Percentiles rank a stretch among this genome's conserved stretches.
Evolutionary conservation across 768 basidiomycete species (phyloP).

Genomic region (Leccinum subgranulosum): DNA sequence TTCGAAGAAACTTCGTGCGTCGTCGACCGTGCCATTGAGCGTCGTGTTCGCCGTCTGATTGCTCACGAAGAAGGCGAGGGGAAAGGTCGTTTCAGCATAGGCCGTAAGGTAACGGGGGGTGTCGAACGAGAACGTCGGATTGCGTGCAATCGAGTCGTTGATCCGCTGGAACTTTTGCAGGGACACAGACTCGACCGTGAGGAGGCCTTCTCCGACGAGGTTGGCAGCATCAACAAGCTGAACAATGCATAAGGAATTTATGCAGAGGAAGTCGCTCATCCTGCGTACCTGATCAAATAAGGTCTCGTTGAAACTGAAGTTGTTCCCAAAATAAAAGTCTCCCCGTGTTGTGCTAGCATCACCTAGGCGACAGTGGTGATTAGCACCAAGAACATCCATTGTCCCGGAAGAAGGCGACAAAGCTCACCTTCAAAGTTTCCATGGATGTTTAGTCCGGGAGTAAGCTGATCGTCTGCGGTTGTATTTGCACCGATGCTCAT

Average conservation of each 20-base stretch:
- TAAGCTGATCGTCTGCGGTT: constrained; percentile 8
- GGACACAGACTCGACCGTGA: constrained; percentile 21
- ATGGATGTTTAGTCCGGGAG: constrained; percentile 21
- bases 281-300: constrained; percentile 18
- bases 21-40: constrained; percentile 8
- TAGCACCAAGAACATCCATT: not conserved
- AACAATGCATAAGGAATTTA: not conserved
- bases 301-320: constrained; percentile 26
- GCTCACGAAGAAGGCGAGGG: constrained; percentile 23
- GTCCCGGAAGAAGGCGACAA: not conserved
- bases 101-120: constrained; percentile 20
- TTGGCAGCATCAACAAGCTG: constrained; percentile 19
- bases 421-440: constrained; percentile 23
- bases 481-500: constrained; percentile 26
- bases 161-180: constrained; percentile 22
- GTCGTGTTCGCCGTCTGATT: constrained; percentile 21
- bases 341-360: constrained; percentile 25
- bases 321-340: constrained; percentile 26
- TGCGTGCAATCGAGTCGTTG: constrained; percentile 26
- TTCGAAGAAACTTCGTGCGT: constrained; percentile 9
- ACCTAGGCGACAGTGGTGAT: constrained; percentile 7
- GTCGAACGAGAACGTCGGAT: constrained; percentile 21
- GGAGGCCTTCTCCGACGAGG: constrained; percentile 11
- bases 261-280: not conserved
- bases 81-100: constrained; percentile 21